Evolutionary conservation across 192 early-diverging fungal genomes (phyloP).

Genomic region (Podila verticillata): DNA sequence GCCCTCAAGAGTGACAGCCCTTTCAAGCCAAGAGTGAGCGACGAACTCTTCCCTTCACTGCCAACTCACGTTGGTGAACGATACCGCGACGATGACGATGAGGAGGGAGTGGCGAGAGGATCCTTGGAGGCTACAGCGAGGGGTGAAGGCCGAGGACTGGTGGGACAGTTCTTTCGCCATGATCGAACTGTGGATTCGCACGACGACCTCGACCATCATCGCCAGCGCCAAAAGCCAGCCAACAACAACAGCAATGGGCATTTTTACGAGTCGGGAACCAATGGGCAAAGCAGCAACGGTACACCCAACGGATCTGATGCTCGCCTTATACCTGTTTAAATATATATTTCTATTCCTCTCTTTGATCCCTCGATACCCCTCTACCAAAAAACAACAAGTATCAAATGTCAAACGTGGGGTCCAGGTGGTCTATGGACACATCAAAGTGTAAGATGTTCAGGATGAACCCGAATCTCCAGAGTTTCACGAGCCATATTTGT

Average conservation of each 20-base stretch:
- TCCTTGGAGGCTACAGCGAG: background rate
- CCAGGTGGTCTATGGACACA: no score
- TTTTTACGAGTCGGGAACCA: background rate
- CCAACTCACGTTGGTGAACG: background rate
- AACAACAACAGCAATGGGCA: background rate
- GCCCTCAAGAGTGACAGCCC: constrained; percentile 24
- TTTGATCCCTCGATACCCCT: no score
- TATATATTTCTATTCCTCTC: background rate
- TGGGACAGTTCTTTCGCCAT: constrained; percentile 8
- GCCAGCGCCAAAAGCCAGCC: background rate
- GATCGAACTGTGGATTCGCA: background rate
- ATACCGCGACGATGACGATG: constrained; percentile 17
- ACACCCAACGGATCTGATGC: background rate
- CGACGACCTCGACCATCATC: background rate
- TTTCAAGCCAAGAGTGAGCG: constrained; percentile 32
- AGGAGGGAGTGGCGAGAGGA: background rate
- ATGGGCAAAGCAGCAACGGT: background rate
- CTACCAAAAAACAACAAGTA: no score
- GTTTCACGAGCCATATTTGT: no score
- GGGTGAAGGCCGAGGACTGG: background rate
- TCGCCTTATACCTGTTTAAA: background rate
- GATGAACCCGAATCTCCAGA: no score
- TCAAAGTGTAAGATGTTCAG: no score
- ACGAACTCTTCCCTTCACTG: constrained; percentile 8
- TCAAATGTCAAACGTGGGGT: no score